Evolutionary conservation across 2,329 filamentous ascomycete species (phyloP).

Genomic region (Pochonia chlamydosporia): DNA sequence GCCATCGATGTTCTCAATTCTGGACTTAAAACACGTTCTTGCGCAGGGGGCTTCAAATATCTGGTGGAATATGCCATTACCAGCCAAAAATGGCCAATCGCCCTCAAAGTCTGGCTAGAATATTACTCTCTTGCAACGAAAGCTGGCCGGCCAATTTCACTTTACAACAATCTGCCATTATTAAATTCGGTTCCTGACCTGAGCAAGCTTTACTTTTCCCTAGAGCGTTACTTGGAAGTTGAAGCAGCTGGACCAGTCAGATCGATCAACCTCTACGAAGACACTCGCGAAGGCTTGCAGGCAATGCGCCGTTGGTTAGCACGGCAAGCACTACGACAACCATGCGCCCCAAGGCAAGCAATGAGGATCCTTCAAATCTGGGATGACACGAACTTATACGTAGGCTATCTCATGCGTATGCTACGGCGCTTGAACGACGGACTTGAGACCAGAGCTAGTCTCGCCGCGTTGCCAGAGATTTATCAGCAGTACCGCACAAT

Average conservation of each 20-base stretch:
- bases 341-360: constrained; percentile 28
- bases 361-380: constrained; percentile 33
- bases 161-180: constrained; percentile 7
- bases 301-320: constrained; percentile 26
- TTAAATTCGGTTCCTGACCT: constrained; percentile 22
- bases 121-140: constrained; percentile 19
- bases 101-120: constrained; percentile 31
- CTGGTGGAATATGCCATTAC: constrained; percentile 36
- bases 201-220: constrained; percentile 25
- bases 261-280: constrained; percentile 15
- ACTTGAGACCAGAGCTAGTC: constrained; percentile 19
- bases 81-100: constrained; percentile 27
- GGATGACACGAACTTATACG: constrained; percentile 33
- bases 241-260: constrained; percentile 18
- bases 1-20: constrained; percentile 35
- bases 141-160: background rate
- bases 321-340: constrained; percentile 22
- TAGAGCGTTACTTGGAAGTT: constrained; percentile 25
- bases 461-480: constrained; percentile 31
- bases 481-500: constrained; percentile 42
- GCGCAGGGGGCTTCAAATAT: constrained; percentile 35
- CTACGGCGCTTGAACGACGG: constrained; percentile 22
- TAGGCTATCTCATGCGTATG: constrained; percentile 35
- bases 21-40: constrained; percentile 27
- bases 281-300: constrained; percentile 18